A percentile compares a stretch with the other conserved stretches of the same genome.
These are phyloP conservation scores for Oehlia diaphana DNA, from an alignment of 192 early-diverging fungal species.

Conservation along the genomic window DNA sequence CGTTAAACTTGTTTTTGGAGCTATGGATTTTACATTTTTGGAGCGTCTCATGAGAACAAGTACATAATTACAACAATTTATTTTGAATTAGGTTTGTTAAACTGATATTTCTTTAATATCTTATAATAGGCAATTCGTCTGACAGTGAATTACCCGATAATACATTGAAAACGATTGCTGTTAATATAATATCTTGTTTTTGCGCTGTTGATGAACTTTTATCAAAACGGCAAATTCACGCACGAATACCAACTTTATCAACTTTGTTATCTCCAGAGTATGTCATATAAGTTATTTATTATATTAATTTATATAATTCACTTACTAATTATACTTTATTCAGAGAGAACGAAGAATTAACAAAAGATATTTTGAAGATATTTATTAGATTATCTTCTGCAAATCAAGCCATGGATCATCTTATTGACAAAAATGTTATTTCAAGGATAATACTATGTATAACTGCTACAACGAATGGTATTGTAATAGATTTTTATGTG, in stretches of 20 bases:
- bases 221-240: constrained; percentile 29
- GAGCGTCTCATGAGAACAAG: constrained; percentile 47
- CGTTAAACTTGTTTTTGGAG: constrained; percentile 42
- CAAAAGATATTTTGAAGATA: constrained; percentile 40
- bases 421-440: constrained; percentile 36
- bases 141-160: constrained; percentile 37
- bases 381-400: constrained; percentile 32
- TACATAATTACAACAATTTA: constrained; percentile 27
- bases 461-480: constrained; percentile 33
- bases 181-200: constrained; percentile 45
- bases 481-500: background rate
- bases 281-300: background rate
- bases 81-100: background rate
- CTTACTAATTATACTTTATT: background rate
- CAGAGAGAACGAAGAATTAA: constrained; percentile 37
- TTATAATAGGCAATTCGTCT: constrained; percentile 7
- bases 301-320: too few relatives aligned
- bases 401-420: constrained; percentile 32
- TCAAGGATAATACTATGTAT: constrained; percentile 33
- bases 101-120: background rate
- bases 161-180: constrained; percentile 41
- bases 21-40: constrained; percentile 54
- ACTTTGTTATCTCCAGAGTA: constrained; percentile 37
- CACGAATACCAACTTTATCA: constrained; percentile 39
- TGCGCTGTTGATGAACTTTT: constrained; percentile 31